Percentiles rank a stretch among this genome's conserved stretches.
Conservation (phyloP, 78 protist species). For the Creolimax fragrantissima region DNA sequence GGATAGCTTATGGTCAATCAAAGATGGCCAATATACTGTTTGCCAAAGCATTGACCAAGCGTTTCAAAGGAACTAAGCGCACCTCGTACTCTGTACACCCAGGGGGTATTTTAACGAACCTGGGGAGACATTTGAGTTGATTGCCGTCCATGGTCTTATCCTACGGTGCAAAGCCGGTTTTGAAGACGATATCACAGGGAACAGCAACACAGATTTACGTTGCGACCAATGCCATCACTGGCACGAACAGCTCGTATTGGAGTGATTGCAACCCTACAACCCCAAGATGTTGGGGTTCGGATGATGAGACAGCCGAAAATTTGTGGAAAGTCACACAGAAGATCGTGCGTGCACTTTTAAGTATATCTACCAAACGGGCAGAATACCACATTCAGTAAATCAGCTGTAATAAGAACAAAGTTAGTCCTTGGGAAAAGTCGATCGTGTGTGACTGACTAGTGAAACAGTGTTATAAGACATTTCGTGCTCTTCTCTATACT, state of each 20-base stretch:
- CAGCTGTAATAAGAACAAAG: no score
- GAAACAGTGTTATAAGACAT: no score
- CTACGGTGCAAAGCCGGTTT: neutral
- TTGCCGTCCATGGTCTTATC: neutral
- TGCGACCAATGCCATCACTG: neutral
- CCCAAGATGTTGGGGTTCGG: neutral
- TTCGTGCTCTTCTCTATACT: no score
- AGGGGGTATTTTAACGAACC: neutral
- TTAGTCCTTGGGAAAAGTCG: no score
- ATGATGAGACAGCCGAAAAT: neutral
- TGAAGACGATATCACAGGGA: neutral
- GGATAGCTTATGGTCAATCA: neutral
- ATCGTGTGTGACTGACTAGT: no score
- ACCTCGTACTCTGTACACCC: neutral
- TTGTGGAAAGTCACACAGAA: neutral
- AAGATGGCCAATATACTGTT: neutral
- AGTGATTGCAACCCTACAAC: neutral
- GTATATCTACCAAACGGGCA: no score
- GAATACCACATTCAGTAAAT: no score
- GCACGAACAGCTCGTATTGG: neutral
- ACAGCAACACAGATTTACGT: neutral
- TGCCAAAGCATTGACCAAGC: neutral
- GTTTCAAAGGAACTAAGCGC: neutral
- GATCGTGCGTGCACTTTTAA: no score
- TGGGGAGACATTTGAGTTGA: neutral